These are phyloP conservation scores for Fusarium subtropicale DNA, from an alignment of 2,329 filamentous ascomycete genomes.

Conservation along the genomic window DNA sequence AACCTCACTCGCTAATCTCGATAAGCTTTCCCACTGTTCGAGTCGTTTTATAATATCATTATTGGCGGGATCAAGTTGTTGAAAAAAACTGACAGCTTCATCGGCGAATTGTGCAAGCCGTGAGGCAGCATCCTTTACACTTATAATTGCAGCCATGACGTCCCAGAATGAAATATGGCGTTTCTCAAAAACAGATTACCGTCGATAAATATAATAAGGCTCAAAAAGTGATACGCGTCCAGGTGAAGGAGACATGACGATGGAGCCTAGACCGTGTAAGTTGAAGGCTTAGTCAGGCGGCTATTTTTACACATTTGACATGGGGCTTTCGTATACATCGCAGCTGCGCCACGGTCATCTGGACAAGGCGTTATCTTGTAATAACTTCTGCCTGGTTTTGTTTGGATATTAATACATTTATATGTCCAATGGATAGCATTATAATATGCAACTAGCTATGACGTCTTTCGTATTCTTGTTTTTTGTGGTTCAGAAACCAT, in stretches of 20 bases:
- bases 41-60: neutral
- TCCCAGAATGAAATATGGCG: accelerated
- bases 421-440: neutral
- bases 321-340: neutral
- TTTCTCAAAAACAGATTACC: neutral
- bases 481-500: neutral
- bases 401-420: neutral
- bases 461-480: neutral
- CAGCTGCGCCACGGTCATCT: conserved; percentile 1
- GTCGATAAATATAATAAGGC: neutral
- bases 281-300: neutral
- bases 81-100: conserved; percentile 15
- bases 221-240: neutral
- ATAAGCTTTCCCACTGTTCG: neutral
- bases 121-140: conserved; percentile 1
- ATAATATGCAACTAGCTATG: neutral
- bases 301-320: neutral
- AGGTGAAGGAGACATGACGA: neutral
- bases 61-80: neutral
- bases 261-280: neutral
- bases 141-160: neutral
- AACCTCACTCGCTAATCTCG: neutral
- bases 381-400: neutral
- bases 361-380: neutral
- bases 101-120: conserved; percentile 11